These are phyloP conservation scores for Protoeuglena noctilucae DNA, from an alignment of 139 green algal species.

Conservation along the genomic window DNA sequence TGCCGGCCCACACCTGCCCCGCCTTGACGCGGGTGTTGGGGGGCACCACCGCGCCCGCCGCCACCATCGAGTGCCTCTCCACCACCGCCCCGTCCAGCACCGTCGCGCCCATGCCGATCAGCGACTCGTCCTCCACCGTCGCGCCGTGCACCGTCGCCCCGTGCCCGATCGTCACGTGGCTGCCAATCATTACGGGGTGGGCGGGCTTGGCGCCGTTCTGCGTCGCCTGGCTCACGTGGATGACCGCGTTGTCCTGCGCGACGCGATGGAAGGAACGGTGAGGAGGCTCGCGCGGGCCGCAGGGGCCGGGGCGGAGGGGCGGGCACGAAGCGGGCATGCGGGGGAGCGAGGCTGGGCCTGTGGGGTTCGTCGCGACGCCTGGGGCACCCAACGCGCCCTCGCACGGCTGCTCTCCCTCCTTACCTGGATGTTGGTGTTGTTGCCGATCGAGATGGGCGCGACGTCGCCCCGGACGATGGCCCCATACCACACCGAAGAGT, in stretches of 20 bases:
- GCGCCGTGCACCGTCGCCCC: not conserved
- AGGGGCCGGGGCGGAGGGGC: no score
- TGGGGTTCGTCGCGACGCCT: no score
- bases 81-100: conserved; percentile 3
- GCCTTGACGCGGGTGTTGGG: not conserved
- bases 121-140: not conserved
- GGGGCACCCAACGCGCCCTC: no score
- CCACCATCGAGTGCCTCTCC: not conserved
- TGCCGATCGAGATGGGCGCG: conserved; percentile 1
- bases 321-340: no score
- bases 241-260: conserved; percentile 3
- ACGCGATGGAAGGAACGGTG: no score
- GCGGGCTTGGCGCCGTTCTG: not conserved
- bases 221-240: conserved; percentile 3
- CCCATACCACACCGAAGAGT: conserved; percentile 7
- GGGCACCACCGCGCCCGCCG: conserved; percentile 1
- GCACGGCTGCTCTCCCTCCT: no score
- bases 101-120: conserved; percentile 1
- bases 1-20: conserved; percentile 8
- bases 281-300: no score
- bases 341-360: no score
- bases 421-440: conserved; percentile 9
- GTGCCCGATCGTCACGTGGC: conserved; percentile 6
- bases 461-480: conserved; percentile 6
- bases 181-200: conserved; percentile 3